These are phyloP conservation scores for Tilletia indica DNA, from an alignment of 1,284 basidiomycete species.

Conservation along the genomic window DNA sequence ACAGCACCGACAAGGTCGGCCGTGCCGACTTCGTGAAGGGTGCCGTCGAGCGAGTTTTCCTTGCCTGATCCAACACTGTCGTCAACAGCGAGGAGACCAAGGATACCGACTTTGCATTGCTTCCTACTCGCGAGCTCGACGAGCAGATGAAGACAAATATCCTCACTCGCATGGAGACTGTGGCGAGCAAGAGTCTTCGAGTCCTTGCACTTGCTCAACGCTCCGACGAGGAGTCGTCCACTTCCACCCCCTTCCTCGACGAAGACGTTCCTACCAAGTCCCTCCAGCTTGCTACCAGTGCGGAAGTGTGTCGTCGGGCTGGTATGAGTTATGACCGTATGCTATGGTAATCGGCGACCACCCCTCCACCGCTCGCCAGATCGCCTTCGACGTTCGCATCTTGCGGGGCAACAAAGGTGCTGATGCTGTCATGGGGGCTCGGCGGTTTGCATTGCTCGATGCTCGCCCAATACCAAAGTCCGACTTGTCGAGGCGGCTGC, in stretches of 20 bases:
- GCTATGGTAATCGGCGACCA: conserved; percentile 52
- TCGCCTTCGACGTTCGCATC: conserved; percentile 44
- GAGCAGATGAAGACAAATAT: conserved; percentile 36
- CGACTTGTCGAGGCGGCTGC: too few relatives aligned
- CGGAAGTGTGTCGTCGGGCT: conserved; percentile 43
- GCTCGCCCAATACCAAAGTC: conserved; percentile 51
- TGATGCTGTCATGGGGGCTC: conserved; percentile 40
- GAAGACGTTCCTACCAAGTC: conserved; percentile 30
- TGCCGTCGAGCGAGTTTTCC: conserved; percentile 51
- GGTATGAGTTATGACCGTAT: conserved; percentile 47
- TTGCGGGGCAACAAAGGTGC: conserved; percentile 29
- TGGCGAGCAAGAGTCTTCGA: conserved; percentile 48
- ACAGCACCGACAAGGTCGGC: conserved; percentile 19
- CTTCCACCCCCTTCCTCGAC: neutral
- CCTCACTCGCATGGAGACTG: conserved; percentile 48
- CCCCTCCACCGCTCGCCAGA: conserved; percentile 43
- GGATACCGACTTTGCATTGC: neutral
- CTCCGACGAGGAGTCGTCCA: conserved; percentile 12
- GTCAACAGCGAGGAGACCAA: neutral
- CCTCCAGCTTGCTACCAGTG: conserved; percentile 29
- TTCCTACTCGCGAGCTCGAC: conserved; percentile 26
- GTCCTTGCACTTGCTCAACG: conserved; percentile 53
- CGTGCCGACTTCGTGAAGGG: conserved; percentile 51
- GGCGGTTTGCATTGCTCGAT: conserved; percentile 47
- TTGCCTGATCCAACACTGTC: conserved; percentile 35